A percentile compares a stretch with the other conserved stretches of the same genome.
These are phyloP conservation scores for Diaporthe sp. DNA, from an alignment of 2,329 filamentous ascomycete species.

Conservation along the genomic window DNA sequence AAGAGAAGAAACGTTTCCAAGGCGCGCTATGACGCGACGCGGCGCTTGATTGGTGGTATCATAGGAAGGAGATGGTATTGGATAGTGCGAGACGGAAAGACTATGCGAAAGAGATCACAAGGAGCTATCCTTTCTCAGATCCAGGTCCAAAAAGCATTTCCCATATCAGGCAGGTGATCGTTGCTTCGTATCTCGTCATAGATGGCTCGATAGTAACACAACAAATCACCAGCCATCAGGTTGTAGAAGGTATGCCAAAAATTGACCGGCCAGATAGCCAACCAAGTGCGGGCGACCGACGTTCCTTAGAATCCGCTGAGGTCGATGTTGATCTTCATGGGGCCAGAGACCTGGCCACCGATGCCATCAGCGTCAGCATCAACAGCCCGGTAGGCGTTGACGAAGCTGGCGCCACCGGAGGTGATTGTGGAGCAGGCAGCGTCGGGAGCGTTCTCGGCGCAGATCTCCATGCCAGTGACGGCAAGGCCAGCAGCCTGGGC, in stretches of 20 bases:
- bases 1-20: not conserved
- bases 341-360: conserved; percentile 41
- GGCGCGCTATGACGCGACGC: conserved; percentile 23
- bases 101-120: not conserved
- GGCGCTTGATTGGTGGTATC: conserved; percentile 36
- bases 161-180: conserved; percentile 16
- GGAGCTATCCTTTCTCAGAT: conserved; percentile 21
- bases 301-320: conserved; percentile 28
- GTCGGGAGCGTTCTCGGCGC: conserved; percentile 49
- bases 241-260: conserved; percentile 16
- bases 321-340: conserved; percentile 38
- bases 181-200: conserved; percentile 28
- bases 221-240: conserved; percentile 20
- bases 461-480: conserved; percentile 52
- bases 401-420: conserved; percentile 44
- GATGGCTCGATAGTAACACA: conserved; percentile 22
- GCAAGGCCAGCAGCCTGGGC: conserved; percentile 52
- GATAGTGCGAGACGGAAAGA: not conserved
- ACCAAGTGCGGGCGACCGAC: not conserved
- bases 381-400: conserved; percentile 51
- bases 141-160: conserved; percentile 24
- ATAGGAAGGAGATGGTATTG: conserved; percentile 24
- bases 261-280: conserved; percentile 12
- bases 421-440: conserved; percentile 49
- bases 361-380: conserved; percentile 50